phyloP scores from a whole-genome alignment of 345 rosid genomes.

The Corchorus olitorius region DNA sequence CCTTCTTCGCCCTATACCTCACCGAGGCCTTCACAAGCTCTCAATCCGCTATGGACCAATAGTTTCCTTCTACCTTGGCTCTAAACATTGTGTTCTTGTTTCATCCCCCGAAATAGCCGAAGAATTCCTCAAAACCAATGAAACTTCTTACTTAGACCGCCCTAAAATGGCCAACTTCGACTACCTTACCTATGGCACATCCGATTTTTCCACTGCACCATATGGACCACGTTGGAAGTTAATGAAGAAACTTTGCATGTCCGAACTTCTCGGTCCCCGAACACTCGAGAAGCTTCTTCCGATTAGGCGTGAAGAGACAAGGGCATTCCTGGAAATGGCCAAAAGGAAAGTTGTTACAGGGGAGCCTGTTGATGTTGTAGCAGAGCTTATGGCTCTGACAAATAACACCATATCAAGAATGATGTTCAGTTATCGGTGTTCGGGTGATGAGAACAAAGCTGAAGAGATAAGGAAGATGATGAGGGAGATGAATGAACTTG shows the following conservation, averaged over 20 bases:
- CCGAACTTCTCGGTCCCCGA: slow-evolving; percentile 54
- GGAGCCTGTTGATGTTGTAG: slow-evolving; percentile 48
- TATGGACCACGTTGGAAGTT: slow-evolving; percentile 79
- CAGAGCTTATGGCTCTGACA: slow-evolving; percentile 56
- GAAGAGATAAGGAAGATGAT: slow-evolving; percentile 60
- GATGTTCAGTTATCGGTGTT: slow-evolving; percentile 51
- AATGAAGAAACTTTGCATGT: slow-evolving; percentile 77
- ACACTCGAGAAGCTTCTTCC: slow-evolving; percentile 47
- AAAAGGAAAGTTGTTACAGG: slow-evolving; percentile 40
- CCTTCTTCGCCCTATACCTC: slow-evolving; percentile 56
- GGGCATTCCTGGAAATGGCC: slow-evolving; percentile 37
- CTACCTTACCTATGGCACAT: slow-evolving; percentile 71
- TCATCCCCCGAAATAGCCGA: slow-evolving; percentile 55
- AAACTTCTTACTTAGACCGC: slow-evolving; percentile 55
- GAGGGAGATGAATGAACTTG: slow-evolving; percentile 58
- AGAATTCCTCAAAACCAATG: slow-evolving; percentile 65
- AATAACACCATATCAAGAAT: slow-evolving; percentile 63
- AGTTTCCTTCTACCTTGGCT: slow-evolving; percentile 64
- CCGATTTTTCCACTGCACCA: slow-evolving; percentile 65
- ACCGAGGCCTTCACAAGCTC: slow-evolving; percentile 67
- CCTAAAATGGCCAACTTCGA: slow-evolving; percentile 55
- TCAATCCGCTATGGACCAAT: slow-evolving; percentile 59
- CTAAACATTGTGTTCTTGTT: slow-evolving; percentile 59
- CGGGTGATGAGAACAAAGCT: slow-evolving; percentile 36
- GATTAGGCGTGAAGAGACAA: slow-evolving; percentile 48